Conservation (phyloP, 768 basidiomycete species). For the Leucocoprinus sp. region DNA sequence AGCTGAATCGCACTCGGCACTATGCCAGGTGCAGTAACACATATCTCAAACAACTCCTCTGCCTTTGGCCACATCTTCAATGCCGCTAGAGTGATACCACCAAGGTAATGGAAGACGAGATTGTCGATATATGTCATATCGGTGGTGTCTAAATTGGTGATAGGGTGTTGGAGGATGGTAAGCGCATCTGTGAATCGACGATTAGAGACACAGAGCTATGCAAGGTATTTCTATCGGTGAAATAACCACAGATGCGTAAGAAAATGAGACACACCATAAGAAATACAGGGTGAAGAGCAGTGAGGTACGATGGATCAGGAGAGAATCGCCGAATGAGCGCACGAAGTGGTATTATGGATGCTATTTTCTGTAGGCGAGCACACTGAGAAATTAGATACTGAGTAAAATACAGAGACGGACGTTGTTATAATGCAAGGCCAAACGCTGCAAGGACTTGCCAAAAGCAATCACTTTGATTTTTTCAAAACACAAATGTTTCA, state of each 20-base stretch:
- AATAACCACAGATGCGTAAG: background rate
- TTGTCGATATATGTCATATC: constrained; percentile 75
- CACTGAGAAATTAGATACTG: background rate
- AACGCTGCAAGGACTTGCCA: constrained; percentile 52
- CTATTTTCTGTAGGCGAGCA: constrained; percentile 19
- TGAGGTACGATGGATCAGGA: constrained; percentile 48
- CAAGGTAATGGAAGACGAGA: constrained; percentile 78
- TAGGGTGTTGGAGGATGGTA: constrained; percentile 52
- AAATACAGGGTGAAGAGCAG: constrained; percentile 63
- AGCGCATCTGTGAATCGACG: constrained; percentile 48
- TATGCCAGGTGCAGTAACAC: constrained; percentile 52
- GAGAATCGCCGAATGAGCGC: constrained; percentile 58
- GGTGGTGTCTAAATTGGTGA: constrained; percentile 57
- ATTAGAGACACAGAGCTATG: constrained; percentile 49
- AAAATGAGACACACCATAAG: constrained; percentile 39
- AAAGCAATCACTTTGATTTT: constrained; percentile 48
- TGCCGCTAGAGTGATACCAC: constrained; percentile 60
- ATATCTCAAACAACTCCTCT: constrained; percentile 74
- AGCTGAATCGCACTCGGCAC: constrained; percentile 65
- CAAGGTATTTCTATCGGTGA: background rate
- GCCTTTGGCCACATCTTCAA: constrained; percentile 63
- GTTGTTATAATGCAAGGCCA: constrained; percentile 39
- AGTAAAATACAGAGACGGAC: constrained; percentile 28
- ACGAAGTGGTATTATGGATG: constrained; percentile 50
- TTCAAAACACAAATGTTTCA: background rate